Base-by-base conservation (phyloP, 192 early-diverging fungal species). In the Rhizophagus prolifer region DNA sequence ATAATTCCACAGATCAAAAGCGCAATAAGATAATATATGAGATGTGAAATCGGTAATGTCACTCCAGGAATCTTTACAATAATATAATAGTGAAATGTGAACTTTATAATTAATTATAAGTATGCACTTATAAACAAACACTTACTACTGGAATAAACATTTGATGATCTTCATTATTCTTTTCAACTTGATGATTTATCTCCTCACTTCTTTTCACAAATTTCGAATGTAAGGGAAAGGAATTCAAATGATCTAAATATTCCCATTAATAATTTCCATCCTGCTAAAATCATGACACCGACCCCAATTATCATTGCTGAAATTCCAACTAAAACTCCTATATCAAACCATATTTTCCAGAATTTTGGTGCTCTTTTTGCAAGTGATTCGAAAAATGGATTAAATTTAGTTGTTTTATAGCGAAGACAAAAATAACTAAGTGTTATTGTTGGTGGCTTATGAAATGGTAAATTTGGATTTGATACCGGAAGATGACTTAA, bases 21-120 rank as follows among this genome's bases (percentile, higher is more conserved):
- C 0, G 91, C 89, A 8, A 88, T 74, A 25, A 94, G 72, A 75
- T 92, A 92, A 74, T 92, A 93, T 10, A 83, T 87, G 7, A 91
- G 68, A 58, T 89, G 86, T 10, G 88, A 92, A 25, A 91, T 62
- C 0, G 92, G 92, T 26, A 94, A 75, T 21, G 91, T 94, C 19
- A 94, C 82, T 10, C 92, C 92, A 66, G 92, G 92, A 47, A 94
- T 92, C 92, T 94, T 78, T 13, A 46, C 5, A 63, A 10, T 44
- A 63, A 38, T 58, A 21, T 12, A 26, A 5, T 8, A 46, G 21
- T 9, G 2, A 76, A 38, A 34, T 19, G 61, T 54, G 14, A 19
- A 54, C 21, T 50, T 19, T 4, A 54, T 19, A 38, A 16, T 47
- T 4, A 13, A 10, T 47, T 14, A 21, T 19, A 19, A 54, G 0